Base-by-base conservation (phyloP, 768 basidiomycete genomes). In the Daedaleopsis sinensis region DNA sequence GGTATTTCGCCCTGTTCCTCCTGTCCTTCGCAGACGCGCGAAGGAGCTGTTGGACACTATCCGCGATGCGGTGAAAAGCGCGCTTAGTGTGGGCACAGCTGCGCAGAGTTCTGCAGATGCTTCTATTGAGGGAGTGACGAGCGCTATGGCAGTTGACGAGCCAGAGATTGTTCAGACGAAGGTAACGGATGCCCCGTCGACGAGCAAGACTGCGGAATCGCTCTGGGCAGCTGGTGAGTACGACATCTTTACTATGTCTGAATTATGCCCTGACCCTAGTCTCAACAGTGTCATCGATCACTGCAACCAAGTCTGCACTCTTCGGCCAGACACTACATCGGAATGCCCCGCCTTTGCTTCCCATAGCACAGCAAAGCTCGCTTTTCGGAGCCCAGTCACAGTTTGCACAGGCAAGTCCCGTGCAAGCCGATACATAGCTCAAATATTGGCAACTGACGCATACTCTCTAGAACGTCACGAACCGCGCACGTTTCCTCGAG, bases 11-110 rank as follows among this genome's bases (percentile, higher is more conserved):
- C 78, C 80, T 4, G 77, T 88, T 5, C 88, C 89, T 13, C 81
- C 85, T n/a, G 76, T 91, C 2, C 76, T 93, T 19, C 82, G 84
- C 60, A 78, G 79, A 52, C 79, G 85, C 27, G 82, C 83, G 9
- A 84, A 82, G 62, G 91, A 92, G 68, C 74, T 93, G 43, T 73
- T 89, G 39, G 81, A 82, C 42, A 79, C 84, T n/a, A 82, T 96
- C 27, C 80, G 78, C 54, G 77, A 76, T 12, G 80, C 82, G 11
- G 71, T 86, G 19, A 78, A 77, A 65, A 67, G 37, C 16, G 47
- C 55, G 35, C 52, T 59, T 36, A 57, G 59, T 39, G 43, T 58
- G 12, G 32, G 47, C 21, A 18, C 59, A 32, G 55, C 50, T 5
- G 50, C 36, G 9, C 5, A 39, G 5, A 38, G 10, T 32, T 0